Conservation (phyloP, 192 early-diverging fungal species). For the Mycoemilia scoparia region DNA sequence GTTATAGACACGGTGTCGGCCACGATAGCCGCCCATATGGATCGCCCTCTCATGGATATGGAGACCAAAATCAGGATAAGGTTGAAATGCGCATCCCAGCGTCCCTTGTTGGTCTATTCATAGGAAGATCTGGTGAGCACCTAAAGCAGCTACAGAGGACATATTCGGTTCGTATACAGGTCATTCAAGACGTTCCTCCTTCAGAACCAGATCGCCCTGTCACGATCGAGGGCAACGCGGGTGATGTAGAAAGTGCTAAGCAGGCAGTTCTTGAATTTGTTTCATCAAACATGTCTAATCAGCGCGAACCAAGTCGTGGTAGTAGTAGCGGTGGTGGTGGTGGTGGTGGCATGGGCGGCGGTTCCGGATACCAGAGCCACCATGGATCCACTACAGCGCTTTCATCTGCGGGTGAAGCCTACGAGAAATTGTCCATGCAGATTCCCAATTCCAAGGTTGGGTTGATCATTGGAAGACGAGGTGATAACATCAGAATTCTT, state of each 20-base stretch:
- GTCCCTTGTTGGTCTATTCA: slow-evolving; percentile 57
- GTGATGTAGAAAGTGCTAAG: slow-evolving; percentile 6
- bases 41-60: too few species aligned
- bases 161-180: slow-evolving; percentile 54
- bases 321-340: slow-evolving; percentile 8
- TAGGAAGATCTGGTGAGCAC: slow-evolving; percentile 63
- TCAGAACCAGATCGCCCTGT: slow-evolving; percentile 16
- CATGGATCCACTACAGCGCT: slow-evolving; percentile 3
- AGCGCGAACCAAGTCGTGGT: too few species aligned
- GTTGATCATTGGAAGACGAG: slow-evolving; percentile 61
- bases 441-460: slow-evolving; percentile 57
- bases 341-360: slow-evolving; percentile 3
- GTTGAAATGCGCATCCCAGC: slow-evolving; percentile 39
- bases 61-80: neutral
- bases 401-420: slow-evolving; percentile 9
- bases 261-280: slow-evolving; percentile 20
- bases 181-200: slow-evolving; percentile 27
- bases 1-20: too few species aligned
- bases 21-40: too few species aligned
- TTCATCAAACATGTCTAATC: too few species aligned
- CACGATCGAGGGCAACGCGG: slow-evolving; percentile 13
- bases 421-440: slow-evolving; percentile 26
- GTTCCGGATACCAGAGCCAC: slow-evolving; percentile 7
- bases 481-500: slow-evolving; percentile 57
- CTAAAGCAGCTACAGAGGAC: slow-evolving; percentile 55